Evolutionary conservation across 352 stramenopile species (phyloP).

Genomic region (Aphanomyces astaci): DNA sequence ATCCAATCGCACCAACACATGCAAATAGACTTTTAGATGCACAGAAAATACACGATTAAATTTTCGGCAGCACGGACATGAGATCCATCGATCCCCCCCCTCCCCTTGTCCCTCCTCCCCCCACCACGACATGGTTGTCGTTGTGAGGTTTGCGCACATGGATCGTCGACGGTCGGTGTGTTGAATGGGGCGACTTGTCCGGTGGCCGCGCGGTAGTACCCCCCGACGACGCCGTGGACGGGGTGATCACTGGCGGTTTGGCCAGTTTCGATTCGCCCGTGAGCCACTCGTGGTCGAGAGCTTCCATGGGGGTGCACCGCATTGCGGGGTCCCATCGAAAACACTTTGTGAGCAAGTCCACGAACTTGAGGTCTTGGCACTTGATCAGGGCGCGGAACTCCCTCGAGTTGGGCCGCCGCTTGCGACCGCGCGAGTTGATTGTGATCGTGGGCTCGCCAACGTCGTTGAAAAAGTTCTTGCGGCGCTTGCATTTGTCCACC

Average conservation of each 20-base stretch:
- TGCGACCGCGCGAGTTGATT: conserved; percentile 53
- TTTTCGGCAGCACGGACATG: background rate
- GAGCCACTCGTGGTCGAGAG: conserved; percentile 57
- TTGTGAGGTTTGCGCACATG: background rate
- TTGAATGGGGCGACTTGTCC: background rate
- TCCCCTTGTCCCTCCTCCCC: too few relatives aligned
- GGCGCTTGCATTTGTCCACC: conserved; percentile 43
- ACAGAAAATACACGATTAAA: background rate
- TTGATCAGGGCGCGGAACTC: conserved; percentile 36
- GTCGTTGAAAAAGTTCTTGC: conserved; percentile 60
- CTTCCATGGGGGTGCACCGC: conserved; percentile 50
- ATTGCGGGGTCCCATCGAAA: conserved; percentile 54
- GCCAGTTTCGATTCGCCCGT: background rate
- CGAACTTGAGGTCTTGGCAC: conserved; percentile 44
- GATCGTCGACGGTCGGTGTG: background rate
- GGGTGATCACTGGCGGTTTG: background rate
- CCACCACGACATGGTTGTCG: background rate
- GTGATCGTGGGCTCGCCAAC: conserved; percentile 35
- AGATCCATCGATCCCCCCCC: too few relatives aligned
- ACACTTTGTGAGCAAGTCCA: conserved; percentile 54
- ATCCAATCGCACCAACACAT: too few relatives aligned
- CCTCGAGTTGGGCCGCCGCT: conserved; percentile 33
- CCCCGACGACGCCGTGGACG: background rate
- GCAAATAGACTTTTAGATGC: too few relatives aligned
- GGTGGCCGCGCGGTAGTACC: background rate